Evolutionary conservation across 495 filamentous ascomycete genomes (phyloP), one percentile per base, ranked within the genome.

Genomic region (Podospora sp.): DNA sequence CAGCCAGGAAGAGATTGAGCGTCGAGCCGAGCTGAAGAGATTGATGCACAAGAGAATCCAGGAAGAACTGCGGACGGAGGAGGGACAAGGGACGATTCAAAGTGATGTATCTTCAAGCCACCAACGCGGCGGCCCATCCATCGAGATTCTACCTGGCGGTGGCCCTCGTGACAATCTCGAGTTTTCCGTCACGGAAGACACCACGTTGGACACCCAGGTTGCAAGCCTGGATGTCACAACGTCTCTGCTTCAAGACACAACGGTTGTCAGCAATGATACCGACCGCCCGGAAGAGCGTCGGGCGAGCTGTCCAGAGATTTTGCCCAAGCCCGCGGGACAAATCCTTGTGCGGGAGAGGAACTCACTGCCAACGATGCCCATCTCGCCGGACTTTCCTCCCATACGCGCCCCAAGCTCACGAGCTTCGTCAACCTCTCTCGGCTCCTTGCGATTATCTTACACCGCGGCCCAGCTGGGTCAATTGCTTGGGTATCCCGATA

Each of bases 41-140:
- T 69, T 85, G 16, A 79, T 82, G 75, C 78, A 82, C 60, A 80
- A 81, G 65, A 76, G 84, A 64, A 85, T 86, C 24, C 80, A 82
- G 61, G 82, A 85, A 50, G 84, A 86, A 62, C 71, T 86, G 33
- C 80, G 79, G 60, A 81, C 65, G 36, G 80, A 80, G 36, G 72
- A 78, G 62, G 70, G 71, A 20, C 63, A 75, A 57, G 69, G 68
- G 24, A 65, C 62, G 0, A 29, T 66, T 8, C 61, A 25, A 16
- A 69, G 65, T 20, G 65, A 69, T 1, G 7, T 63, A 16, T 68
- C 64, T 2, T 65, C 68, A 16, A 73, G 22, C 29, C 66, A 66
- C 8, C 68, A 50, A 1, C 65, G 52, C 18, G 53, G 33, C 58
- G 66, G 59, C 49, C 53, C 64, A 33, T 55, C 66, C 18, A 66